A percentile compares a stretch with the other conserved stretches of the same genome.
These are phyloP conservation scores for cucumber (Cucumis sativus) DNA, from an alignment of 306 rosid genomes.

Conservation along the genomic window DNA sequence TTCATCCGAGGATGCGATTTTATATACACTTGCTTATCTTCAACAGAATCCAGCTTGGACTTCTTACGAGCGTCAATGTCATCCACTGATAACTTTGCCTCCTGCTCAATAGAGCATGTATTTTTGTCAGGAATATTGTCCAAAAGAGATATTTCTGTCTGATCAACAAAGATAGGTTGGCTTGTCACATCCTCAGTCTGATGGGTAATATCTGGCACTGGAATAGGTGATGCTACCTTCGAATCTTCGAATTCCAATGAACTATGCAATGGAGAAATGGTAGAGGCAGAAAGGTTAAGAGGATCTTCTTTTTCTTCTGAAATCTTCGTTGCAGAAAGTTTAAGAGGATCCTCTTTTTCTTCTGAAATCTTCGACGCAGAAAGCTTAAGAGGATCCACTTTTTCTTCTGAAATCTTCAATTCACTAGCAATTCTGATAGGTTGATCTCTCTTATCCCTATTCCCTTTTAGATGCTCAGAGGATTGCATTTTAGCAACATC, in stretches of 20 bases:
- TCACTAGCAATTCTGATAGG: conserved; percentile 14
- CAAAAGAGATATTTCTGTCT: conserved; percentile 22
- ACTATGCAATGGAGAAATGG: conserved; percentile 28
- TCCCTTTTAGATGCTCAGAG: conserved; percentile 18
- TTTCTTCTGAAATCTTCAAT: conserved; percentile 19
- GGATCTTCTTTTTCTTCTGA: conserved; percentile 30
- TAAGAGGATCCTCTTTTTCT: conserved; percentile 28
- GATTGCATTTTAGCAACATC: conserved; percentile 18
- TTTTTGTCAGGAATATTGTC: conserved; percentile 30
- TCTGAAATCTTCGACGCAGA: conserved; percentile 23
- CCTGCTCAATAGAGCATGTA: conserved; percentile 20
- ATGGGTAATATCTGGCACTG: conserved; percentile 31
- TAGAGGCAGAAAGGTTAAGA: conserved; percentile 24
- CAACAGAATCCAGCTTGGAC: conserved; percentile 34
- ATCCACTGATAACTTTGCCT: conserved; percentile 25
- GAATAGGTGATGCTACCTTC: conserved; percentile 29
- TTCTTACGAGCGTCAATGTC: conserved; percentile 27
- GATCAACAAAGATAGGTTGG: conserved; percentile 24
- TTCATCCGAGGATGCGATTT: conserved; percentile 34
- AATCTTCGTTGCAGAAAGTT: conserved; percentile 22
- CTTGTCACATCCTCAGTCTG: conserved; percentile 36
- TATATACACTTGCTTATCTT: conserved; percentile 30
- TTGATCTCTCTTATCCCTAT: conserved; percentile 24
- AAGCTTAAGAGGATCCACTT: conserved; percentile 26
- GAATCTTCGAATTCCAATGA: conserved; percentile 33